Base-by-base conservation (phyloP, 2,329 filamentous ascomycete species). In the Falciphora oryzae region DNA sequence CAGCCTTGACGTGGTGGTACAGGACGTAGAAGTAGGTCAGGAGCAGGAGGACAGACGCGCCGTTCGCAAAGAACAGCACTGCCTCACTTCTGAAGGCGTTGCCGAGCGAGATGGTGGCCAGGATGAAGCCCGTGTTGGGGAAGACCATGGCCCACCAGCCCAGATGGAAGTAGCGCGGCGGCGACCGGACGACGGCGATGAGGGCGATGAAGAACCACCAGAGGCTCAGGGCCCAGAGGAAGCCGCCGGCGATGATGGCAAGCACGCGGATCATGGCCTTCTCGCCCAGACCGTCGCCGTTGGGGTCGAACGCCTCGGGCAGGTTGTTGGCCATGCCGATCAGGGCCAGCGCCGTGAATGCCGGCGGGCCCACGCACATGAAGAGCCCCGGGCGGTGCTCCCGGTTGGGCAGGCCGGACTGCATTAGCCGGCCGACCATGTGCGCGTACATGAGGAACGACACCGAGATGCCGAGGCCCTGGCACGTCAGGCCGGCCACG, bases 91-190 rank as follows among this genome's bases (percentile, higher is more conserved):
- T 73, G 14, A 87, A 75, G 0, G 75, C 79, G n/a, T 78, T 78
- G 2, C 83, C 86, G 59, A 88, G 75, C 18, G 83, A 77, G 57
- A 89, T 85, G 4, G 81, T 82, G 0, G 85, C 83, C 56, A 89
- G 76, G 1, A 83, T 85, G 63, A 89, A 83, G 0, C 86, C 87
- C 1, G 83, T 85, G 65, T 89, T 89, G 7, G 87, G 86, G 70
- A 89, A 89, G 44, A 89, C 82, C 73, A 88, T 87, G 7, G 85
- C 84, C 80, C 84, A 88, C 86, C 85, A 89, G 63, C 76, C 79
- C 38, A 80, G 71, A 65, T 76, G 77, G 65, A 80, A 80, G 63
- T 70, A 67, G 58, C 73, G 72, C 18, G 70, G 71, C 66, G 74
- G 73, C 22, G 75, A 76, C 5, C 71, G 68, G 64, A 79, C 65